Conservation (phyloP, 2,329 filamentous ascomycete species). For the Geosmithia morbida region DNA sequence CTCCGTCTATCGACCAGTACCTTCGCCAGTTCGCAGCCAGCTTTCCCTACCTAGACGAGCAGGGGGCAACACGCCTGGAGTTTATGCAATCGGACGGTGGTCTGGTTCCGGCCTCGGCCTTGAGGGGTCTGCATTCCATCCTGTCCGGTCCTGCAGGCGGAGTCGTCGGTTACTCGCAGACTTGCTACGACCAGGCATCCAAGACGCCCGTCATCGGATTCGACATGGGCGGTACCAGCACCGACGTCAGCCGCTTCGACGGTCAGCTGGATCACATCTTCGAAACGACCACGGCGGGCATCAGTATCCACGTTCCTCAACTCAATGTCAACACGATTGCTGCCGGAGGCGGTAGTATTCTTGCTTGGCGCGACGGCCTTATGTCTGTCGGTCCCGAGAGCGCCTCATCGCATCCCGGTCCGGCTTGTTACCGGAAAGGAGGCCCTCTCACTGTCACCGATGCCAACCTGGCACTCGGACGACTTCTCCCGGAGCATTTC, state of each 20-base stretch:
- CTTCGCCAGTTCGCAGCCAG: neutral
- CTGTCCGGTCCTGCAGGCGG: conserved; percentile 13
- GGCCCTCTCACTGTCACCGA: conserved; percentile 61
- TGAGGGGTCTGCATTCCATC: conserved; percentile 11
- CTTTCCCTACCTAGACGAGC: neutral
- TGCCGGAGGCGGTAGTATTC: conserved; percentile 31
- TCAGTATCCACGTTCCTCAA: conserved; percentile 33
- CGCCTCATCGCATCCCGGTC: conserved; percentile 57
- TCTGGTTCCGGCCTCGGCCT: conserved; percentile 11
- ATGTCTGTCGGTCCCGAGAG: conserved; percentile 60
- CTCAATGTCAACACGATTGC: conserved; percentile 58
- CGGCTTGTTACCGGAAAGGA: conserved; percentile 56
- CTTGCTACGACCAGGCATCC: conserved; percentile 10
- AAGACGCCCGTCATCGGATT: conserved; percentile 12
- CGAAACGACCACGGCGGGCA: conserved; percentile 40
- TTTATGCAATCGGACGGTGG: conserved; percentile 12
- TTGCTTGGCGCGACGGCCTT: conserved; percentile 56
- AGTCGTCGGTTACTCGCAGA: conserved; percentile 11
- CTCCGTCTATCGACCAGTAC: conserved; percentile 9
- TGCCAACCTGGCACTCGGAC: conserved; percentile 54
- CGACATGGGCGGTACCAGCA: conserved; percentile 45
- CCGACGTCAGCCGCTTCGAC: conserved; percentile 57
- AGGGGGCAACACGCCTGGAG: neutral
- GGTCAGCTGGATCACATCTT: conserved; percentile 60
- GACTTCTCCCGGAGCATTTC: conserved; percentile 46